Conservation (phyloP, 306 rosid genomes). For the Quercus gilva region DNA sequence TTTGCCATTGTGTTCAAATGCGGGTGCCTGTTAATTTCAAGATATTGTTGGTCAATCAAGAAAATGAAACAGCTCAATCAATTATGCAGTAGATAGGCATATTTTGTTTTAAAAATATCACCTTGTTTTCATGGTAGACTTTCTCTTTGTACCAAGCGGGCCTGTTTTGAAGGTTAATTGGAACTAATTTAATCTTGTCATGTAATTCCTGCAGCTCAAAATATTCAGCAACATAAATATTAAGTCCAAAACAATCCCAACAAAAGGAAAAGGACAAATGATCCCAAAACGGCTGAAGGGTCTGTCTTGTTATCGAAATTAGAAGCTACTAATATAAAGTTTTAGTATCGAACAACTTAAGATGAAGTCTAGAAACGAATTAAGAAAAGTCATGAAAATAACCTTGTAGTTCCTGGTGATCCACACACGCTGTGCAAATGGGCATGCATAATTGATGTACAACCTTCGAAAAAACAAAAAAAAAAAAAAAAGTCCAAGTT, state of each 20-base stretch:
- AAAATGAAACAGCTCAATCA: neutral
- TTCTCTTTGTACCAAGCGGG: conserved; percentile 89
- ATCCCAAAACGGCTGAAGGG: neutral
- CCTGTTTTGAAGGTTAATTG: conserved; percentile 57
- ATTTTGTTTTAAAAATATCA: conserved; percentile 6
- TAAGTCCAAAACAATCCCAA: neutral
- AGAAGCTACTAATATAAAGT: neutral
- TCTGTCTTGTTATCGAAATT: neutral
- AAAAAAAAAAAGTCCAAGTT: neutral
- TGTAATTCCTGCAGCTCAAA: conserved; percentile 56
- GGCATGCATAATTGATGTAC: conserved; percentile 54
- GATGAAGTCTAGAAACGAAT: neutral
- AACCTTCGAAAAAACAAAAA: conserved; percentile 35
- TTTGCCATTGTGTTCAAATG: conserved; percentile 87
- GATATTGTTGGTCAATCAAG: neutral
- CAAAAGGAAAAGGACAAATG: neutral
- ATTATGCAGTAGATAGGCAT: neutral
- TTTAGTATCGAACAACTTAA: too few species aligned
- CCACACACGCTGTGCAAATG: conserved; percentile 89
- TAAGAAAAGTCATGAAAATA: neutral
- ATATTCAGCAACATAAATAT: neutral
- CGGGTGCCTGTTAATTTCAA: conserved; percentile 54
- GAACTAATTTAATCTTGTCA: conserved; percentile 67
- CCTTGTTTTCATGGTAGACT: conserved; percentile 65
- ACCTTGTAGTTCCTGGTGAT: conserved; percentile 83